Evolutionary conservation across 176 grass and related monocot genomes (phyloP).

Genomic region (Typha latifolia): DNA sequence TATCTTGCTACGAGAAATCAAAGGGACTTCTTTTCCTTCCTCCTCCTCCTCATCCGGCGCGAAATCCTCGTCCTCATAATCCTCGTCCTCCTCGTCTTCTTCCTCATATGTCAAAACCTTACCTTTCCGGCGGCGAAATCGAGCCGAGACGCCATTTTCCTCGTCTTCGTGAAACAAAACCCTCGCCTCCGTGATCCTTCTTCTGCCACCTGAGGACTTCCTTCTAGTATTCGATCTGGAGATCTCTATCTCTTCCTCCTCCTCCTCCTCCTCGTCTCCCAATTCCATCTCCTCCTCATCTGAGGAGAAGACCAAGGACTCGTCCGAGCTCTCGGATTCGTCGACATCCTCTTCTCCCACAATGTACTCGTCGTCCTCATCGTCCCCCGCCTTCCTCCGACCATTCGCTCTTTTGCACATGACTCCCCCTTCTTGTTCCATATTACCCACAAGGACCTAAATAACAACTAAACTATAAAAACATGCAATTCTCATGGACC

Average conservation of each 20-base stretch:
- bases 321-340: not conserved
- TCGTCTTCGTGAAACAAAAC: not conserved
- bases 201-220: not conserved
- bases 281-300: not conserved
- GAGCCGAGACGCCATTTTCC: not conserved
- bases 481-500: conserved; percentile 9
- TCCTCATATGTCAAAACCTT: conserved; percentile 14
- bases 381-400: conserved; percentile 26
- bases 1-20: conserved; percentile 16
- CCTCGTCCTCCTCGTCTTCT: conserved; percentile 30
- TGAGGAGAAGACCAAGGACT: not conserved
- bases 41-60: conserved; percentile 35
- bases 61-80: conserved; percentile 53
- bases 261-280: conserved; percentile 8
- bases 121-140: conserved; percentile 12
- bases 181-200: not conserved
- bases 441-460: conserved; percentile 27
- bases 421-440: conserved; percentile 37
- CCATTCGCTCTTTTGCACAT: conserved; percentile 16
- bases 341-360: conserved; percentile 35
- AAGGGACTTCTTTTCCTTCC: conserved; percentile 31
- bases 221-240: not conserved
- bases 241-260: not conserved
- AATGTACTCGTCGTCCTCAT: conserved; percentile 48
- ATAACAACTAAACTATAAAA: conserved; percentile 20